Base-by-base conservation (phyloP, 257 asterid genomes). In the Petunia secreta region DNA sequence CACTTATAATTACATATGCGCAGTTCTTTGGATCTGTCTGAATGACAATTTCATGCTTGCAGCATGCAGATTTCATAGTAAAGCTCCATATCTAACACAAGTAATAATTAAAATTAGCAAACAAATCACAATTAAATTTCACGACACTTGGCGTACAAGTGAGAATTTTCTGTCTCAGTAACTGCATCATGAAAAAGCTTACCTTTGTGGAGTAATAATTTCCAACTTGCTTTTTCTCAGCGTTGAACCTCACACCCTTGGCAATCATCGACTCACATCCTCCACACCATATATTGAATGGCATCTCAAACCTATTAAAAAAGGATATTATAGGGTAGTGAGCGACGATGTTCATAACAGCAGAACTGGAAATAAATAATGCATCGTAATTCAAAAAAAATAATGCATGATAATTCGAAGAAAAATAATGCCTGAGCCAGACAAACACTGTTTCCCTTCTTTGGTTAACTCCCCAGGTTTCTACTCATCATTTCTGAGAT, bases 251-350 rank as follows among this genome's bases (percentile, higher is more conserved):
- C 71, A 95, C 99, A 89, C 98, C 99, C 87, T 95, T 95, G 14
- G 97, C 99, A 82, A 95, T 95, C 98, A 96, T 93, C 81, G 99
- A 93, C 88, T 93, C 96, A 57, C 99, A 95, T 75, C 98, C 99
- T 80, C 98, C 99, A 88, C 98, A 95, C 97, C 99, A 95, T 63
- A 95, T 85, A 85, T 95, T 88, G 83, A 48, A 95, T 54, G 99
- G 98, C 99, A 93, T 95, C 93, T 95, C 97, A 41, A 95, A 95
- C 91, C 99, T 95, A 89, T 69, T 68, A 13, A 1, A 8, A 78
- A 81, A 81, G 76, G 60, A 34, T 69, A 69, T 48, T 4, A 15
- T 63, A 1, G 43, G 10, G 43, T 48, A 48, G 60, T 71, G 34
- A 48, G 43, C 48, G 38, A 11, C 0, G 44, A 71, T 48, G 77